Evolutionary conservation across 345 rosid genomes (phyloP), one percentile per base, ranked within the genome.

Genomic region (Noccaea caerulescens): DNA sequence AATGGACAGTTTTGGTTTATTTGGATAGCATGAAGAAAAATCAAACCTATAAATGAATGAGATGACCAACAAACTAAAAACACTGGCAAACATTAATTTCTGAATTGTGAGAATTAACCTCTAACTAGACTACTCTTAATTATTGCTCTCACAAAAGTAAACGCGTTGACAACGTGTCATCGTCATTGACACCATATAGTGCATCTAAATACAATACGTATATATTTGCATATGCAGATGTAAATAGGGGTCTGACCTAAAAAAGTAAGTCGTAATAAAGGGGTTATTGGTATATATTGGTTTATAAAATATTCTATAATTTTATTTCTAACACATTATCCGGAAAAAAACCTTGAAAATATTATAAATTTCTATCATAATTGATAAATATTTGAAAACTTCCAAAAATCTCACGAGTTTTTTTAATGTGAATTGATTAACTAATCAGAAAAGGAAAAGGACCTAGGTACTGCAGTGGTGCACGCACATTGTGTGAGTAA

Each of bases 81-180:
- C 34, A 72, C 39, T n/a, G 37, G 43, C 69, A n/a, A 52, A 71
- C 68, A 72, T 72, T 63, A 72, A 72, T 46, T 57, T 37, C 62
- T 14, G 13, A 62, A 33, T 52, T 61, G 60, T 50, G 11, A 49
- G 43, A 14, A 50, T 16, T 50, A 52, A 62, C 46, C 36, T 71
- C 14, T 32, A 52, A 60, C 27, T 42, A 53, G 54, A 62, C 33
- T 37, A 59, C 45, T 52, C 18, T 50, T 39, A 60, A 49, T 27
- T 27, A 27, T 27, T 16, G 50, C 52, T 60, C 45, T 49, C 67
- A 71, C 37, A 6, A 61, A 49, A 49, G 54, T 49, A 49, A 49
- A 49, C 53, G 53, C 53, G 30, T 49, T 49, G 53, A 49, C 30
- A 61, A 62, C 66, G 27, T 52, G 66, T 62, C 39, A 30, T 60